Base-by-base conservation (phyloP, 2,329 filamentous ascomycete genomes). In the Tolypocladium nubicola region DNA sequence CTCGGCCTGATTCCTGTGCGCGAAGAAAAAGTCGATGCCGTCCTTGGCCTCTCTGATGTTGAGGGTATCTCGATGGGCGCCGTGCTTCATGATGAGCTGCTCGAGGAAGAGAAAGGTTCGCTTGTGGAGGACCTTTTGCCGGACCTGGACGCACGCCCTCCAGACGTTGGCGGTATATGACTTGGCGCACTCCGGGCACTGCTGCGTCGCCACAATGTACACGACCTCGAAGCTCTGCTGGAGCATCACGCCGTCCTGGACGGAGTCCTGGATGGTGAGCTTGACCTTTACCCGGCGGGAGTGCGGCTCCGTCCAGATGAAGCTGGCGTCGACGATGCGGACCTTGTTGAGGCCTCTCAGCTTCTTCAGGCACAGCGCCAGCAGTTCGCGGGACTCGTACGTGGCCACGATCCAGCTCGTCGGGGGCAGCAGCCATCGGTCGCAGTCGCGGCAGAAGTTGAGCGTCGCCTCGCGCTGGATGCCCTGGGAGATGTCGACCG, bases 221-320 rank as follows among this genome's bases (percentile, higher is more conserved):
- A 95, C 85, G 21, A 97, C 91, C 75, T 97, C 93, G 70, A 99
- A 97, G 54, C 85, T 88, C 74, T 99, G 94, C 74, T 99, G 94
- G 66, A 99, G 77, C 57, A 87, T 71, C 52, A 85, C 79, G 33
- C 83, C 83, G 57, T 84, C 82, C 55, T 80, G 80, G 2, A 86
- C 82, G 26, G 79, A 73, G 59, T 85, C 82, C 68, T 97, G 94
- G 53, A 97, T 87, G 1, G 94, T 97, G 72, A 99, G 87, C 78
- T 97, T 97, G 71, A 97, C 86, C 75, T 92, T 95, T 62, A 97
- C 82, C 70, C 94, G 81, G 68, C 90, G 82, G 66, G 92, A 97
- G 76, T 99, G 94, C 13, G 94, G 93, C 73, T 99, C 94, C 1
- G 94, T 99, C 94, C 94, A 99, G 69, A 97, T 89, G 70, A 97